Percentiles rank a stretch among this genome's conserved stretches.
Evolutionary conservation across 192 early-diverging fungal genomes (phyloP).

Genomic region (Gaertneriomyces semiglobifer): DNA sequence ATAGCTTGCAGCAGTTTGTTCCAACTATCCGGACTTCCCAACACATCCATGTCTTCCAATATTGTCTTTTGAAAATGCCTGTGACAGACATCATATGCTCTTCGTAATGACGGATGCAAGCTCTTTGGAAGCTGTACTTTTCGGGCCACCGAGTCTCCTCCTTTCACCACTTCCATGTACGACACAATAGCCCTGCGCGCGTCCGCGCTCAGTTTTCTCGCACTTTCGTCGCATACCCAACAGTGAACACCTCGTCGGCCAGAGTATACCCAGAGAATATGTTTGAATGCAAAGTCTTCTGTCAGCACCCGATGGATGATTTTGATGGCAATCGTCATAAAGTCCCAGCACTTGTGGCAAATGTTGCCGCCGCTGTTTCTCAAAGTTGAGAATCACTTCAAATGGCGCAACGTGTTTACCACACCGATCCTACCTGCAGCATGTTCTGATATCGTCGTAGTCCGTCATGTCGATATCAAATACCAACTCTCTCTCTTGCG

Average conservation of each 20-base stretch:
- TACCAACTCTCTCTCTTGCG: conserved; percentile 84
- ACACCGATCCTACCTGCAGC: conserved; percentile 62
- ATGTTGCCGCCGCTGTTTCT: conserved; percentile 69
- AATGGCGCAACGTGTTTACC: background rate
- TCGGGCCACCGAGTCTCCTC: background rate
- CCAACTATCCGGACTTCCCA: conserved; percentile 63
- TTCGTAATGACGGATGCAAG: conserved; percentile 14
- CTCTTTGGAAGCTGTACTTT: background rate
- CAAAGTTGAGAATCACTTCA: conserved; percentile 3
- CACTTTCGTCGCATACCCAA: conserved; percentile 92
- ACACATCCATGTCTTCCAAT: conserved; percentile 70
- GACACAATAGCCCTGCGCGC: conserved; percentile 77
- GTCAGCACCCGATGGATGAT: conserved; percentile 72
- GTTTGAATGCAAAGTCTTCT: conserved; percentile 95
- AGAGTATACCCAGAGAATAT: conserved; percentile 91
- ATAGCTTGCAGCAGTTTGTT: conserved; percentile 71
- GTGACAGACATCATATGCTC: conserved; percentile 53
- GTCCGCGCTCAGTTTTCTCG: conserved; percentile 71
- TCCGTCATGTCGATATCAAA: conserved; percentile 99
- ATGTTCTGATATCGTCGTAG: conserved; percentile 95
- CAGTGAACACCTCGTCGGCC: conserved; percentile 98
- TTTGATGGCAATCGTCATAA: conserved; percentile 89
- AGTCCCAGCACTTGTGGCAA: conserved; percentile 88
- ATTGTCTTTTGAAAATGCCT: conserved; percentile 71
- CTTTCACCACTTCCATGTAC: conserved; percentile 72